Base-by-base conservation (phyloP, 208 protist species). In the Acanthamoeba healyi region DNA sequence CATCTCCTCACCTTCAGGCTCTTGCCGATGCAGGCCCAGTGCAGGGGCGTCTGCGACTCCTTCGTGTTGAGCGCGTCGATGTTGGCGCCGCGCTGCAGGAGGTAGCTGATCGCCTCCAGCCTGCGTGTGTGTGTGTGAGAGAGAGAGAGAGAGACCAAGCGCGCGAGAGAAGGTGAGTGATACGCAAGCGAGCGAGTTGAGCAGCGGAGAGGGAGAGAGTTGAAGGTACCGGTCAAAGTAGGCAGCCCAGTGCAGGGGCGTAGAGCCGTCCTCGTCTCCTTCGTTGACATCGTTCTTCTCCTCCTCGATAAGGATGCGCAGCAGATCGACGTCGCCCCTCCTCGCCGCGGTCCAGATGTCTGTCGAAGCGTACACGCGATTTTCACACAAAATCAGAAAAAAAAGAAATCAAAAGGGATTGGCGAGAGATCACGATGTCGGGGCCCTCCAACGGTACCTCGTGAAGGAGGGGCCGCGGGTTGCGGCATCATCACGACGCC, bases 1-100 rank as follows among this genome's bases (percentile, higher is more conserved):
- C 29, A 72, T 6, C 49, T 54, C 15, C 15, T 54, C 49, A 82
- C 72, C 34, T 38, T 49, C 49, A 54, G 15, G 51, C 51, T 54
- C 51, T 63, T 63, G 51, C 81, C 51, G 26, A 88, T 88, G 81
- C 49, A 54, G 32, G 81, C 38, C 81, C 81, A 88, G 49, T 88
- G 81, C 34, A 88, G n/a, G 19, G 81, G 81, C 32, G 81, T 88
- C 34, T 88, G 81, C 1, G 32, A 26, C 81, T 88, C 81, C 34
- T 88, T 88, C 29, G 17, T 44, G 81, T 54, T 65, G 51, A 88
- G 42, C 34, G 49, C 34, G 29, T 88, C 81, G 46, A 88, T 88
- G 46, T 54, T 63, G 10, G 81, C 81, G 49, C 81, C 81, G 19
- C 46, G 22, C 49, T 65, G 49, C n/a, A 88, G 46, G 15, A 88